phyloP scores from a whole-genome alignment of 768 basidiomycete species.

The Exidia glandulosa region DNA sequence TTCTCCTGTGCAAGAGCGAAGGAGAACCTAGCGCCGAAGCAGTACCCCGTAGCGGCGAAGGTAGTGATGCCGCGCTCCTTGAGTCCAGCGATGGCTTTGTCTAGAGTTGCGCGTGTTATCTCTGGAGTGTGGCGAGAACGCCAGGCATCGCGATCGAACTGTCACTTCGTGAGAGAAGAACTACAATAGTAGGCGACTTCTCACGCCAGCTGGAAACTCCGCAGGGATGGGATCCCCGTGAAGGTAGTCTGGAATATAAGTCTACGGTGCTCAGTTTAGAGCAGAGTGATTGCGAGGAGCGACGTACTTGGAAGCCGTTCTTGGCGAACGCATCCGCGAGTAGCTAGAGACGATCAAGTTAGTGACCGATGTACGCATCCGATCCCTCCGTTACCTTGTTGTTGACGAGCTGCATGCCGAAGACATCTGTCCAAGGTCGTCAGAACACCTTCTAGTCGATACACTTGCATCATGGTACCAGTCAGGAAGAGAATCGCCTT shows the following conservation, averaged over 20 bases:
- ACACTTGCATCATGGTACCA: conserved; percentile 11
- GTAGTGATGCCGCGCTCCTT: conserved; percentile 14
- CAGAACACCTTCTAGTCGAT: not conserved
- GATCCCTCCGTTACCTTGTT: conserved; percentile 6
- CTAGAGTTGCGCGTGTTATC: conserved; percentile 8
- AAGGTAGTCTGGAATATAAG: conserved; percentile 9
- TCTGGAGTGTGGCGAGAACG: conserved; percentile 7
- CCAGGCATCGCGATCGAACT: conserved; percentile 13
- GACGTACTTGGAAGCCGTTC: conserved; percentile 6
- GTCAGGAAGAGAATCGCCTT: conserved; percentile 17
- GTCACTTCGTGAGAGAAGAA: too few species aligned
- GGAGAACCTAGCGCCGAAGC: conserved; percentile 14
- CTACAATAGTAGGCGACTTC: too few species aligned
- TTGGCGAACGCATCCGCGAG: conserved; percentile 4
- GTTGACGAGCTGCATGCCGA: conserved; percentile 5
- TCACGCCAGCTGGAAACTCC: conserved; percentile 10
- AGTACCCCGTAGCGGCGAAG: conserved; percentile 16
- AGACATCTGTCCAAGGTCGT: conserved; percentile 1
- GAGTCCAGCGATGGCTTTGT: conserved; percentile 13
- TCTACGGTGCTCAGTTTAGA: not conserved
- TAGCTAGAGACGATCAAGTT: not conserved
- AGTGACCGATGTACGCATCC: not conserved
- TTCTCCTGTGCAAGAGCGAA: conserved; percentile 11
- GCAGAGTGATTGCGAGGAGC: not conserved
- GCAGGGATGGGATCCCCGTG: conserved; percentile 10